These are phyloP conservation scores for Theobroma grandiflorum DNA, from an alignment of 441 rosid species.

Conservation along the genomic window DNA sequence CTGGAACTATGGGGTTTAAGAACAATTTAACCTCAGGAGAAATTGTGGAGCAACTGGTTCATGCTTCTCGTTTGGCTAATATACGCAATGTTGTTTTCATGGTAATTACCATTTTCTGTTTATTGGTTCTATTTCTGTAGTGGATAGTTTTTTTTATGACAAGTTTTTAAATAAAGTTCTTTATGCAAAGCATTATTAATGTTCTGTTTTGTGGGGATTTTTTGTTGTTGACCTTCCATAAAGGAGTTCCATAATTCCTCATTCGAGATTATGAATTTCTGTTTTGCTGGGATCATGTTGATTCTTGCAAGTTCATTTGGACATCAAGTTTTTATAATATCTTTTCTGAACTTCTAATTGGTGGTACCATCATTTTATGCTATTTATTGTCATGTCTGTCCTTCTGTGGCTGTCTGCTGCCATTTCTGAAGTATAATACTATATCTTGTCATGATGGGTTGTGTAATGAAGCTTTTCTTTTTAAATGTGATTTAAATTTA, in stretches of 20 bases:
- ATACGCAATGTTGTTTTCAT: slow-evolving; percentile 95
- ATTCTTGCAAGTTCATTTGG: slow-evolving; percentile 15
- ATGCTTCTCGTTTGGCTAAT: slow-evolving; percentile 74
- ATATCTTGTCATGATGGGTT: background rate
- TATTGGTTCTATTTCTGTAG: background rate
- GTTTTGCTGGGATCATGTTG: background rate
- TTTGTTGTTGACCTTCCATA: background rate
- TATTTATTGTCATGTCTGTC: background rate
- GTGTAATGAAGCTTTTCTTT: background rate
- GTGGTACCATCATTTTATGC: no score
- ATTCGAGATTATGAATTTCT: background rate
- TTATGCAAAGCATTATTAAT: background rate
- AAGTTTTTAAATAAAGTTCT: background rate
- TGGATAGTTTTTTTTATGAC: background rate
- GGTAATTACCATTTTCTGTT: slow-evolving; percentile 45
- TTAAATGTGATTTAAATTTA: slow-evolving; percentile 13
- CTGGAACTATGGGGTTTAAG: slow-evolving; percentile 97
- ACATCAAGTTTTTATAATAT: background rate
- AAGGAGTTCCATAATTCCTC: background rate
- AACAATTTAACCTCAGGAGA: slow-evolving; percentile 87
- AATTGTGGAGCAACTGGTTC: slow-evolving; percentile 94
- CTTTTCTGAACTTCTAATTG: no score
- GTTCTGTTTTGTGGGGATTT: background rate
- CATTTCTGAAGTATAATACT: slow-evolving; percentile 9
- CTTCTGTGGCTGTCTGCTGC: background rate